Conservation (phyloP, 176 grass and related monocot species). For the Hyparrhenia diplandra region DNA sequence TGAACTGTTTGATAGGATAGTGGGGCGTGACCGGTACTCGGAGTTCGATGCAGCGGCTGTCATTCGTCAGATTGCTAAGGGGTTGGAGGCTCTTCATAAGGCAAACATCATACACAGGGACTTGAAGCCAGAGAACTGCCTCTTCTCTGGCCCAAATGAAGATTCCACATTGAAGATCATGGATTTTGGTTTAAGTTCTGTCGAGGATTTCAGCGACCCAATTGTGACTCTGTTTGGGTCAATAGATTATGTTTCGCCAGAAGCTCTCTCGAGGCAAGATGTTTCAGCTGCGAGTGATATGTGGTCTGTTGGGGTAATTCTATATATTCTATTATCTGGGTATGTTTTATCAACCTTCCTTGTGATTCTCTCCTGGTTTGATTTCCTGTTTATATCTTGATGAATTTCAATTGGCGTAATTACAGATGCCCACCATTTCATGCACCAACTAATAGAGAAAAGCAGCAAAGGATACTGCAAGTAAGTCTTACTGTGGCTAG, state of each 20-base stretch:
- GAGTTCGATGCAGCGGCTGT: conserved; percentile 54
- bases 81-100: conserved; percentile 58
- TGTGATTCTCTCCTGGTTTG: conserved; percentile 2
- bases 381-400: neutral
- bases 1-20: conserved; percentile 64
- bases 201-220: conserved; percentile 58
- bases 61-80: conserved; percentile 50
- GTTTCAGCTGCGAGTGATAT: conserved; percentile 68
- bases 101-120: conserved; percentile 60
- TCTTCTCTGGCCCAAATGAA: conserved; percentile 43
- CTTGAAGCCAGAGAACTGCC: conserved; percentile 67
- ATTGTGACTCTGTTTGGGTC: conserved; percentile 59
- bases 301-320: conserved; percentile 79
- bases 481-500: conserved; percentile 37
- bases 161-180: conserved; percentile 58
- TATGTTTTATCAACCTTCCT: conserved; percentile 34
- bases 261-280: conserved; percentile 50
- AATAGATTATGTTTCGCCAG: conserved; percentile 72
- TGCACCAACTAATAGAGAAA: conserved; percentile 63
- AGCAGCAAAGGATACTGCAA: conserved; percentile 58
- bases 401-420: neutral
- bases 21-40: conserved; percentile 35
- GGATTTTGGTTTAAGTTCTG: conserved; percentile 76
- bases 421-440: conserved; percentile 68
- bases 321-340: conserved; percentile 73